Base-by-base conservation (phyloP, 257 asterid species). In the Handroanthus guayacan region DNA sequence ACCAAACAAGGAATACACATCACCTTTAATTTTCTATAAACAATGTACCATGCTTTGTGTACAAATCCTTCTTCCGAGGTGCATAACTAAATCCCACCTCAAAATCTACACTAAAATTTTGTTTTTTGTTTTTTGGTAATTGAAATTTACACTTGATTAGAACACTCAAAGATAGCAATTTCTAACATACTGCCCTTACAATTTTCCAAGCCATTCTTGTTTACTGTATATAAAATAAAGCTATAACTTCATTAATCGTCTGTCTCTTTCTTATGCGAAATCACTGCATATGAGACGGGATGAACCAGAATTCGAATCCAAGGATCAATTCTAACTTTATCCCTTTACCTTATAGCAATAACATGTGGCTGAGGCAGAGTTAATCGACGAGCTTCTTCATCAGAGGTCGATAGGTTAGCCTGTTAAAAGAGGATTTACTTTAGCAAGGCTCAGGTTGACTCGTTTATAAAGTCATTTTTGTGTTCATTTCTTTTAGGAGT, bases 311-410 rank as follows among this genome's bases (percentile, higher is more conserved):
- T 41, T 44, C 44, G 16, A 62, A 38, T 25, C 34, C n/a, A 0
- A 20, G 20, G 18, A 57, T 44, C 36, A 20, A 41, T 60, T 9
- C 62, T 0, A 4, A 62, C 17, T 45, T n/a, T 25, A 47, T 51
- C 69, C 25, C 61, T 62, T 81, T 55, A 87, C 4, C 54, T 79
- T 7, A 75, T 82, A n/a, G 83, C 77, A 54, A 75, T 75, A 62
- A 77, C 74, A 31, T 48, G 78, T 2, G 83, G 81, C 76, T 71
- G 83, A 17, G 54, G 68, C 47, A 70, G 68, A 67, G 80, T 62
- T 60, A 67, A 18, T 1, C 81, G 34, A 51, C 86, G 82, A 62
- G 83, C 76, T 88, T 92, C 97, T 79, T 86, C 99, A 52, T 83
- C 89, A 8, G 92, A 61, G 20, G 80, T 8, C 1, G 82, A 12